Conservation (phyloP, 495 filamentous ascomycete species). For the Bombardia bombarda region DNA sequence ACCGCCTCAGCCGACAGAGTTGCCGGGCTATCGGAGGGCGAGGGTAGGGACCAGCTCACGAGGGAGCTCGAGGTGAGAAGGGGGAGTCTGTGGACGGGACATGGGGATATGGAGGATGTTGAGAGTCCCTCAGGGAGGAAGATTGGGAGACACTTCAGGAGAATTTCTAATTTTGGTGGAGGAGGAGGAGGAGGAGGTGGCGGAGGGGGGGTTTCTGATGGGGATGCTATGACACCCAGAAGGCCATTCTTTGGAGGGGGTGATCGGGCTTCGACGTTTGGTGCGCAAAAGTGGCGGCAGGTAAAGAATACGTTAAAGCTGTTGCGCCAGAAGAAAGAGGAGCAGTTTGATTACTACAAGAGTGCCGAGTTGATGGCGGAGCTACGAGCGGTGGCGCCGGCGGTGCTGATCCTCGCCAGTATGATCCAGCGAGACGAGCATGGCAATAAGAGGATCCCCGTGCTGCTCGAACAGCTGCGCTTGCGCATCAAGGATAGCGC, state of each 20-base stretch:
- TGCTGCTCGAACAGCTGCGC: constrained; percentile 92
- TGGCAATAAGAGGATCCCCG: constrained; percentile 86
- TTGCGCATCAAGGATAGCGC: constrained; percentile 72
- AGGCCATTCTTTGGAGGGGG: constrained; percentile 46
- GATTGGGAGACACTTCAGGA: constrained; percentile 64
- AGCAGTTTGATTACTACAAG: constrained; percentile 87
- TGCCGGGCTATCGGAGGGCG: constrained; percentile 79
- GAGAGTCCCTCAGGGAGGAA: constrained; percentile 47
- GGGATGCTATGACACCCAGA: constrained; percentile 40
- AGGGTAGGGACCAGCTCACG: constrained; percentile 67
- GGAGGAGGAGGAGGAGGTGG: no score
- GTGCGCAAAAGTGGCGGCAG: constrained; percentile 78
- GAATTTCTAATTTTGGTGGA: constrained; percentile 64
- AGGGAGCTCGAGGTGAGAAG: constrained; percentile 43
- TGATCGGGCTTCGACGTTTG: constrained; percentile 65
- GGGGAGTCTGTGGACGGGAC: constrained; percentile 47
- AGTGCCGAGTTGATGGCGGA: constrained; percentile 96
- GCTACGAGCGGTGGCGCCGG: constrained; percentile 81
- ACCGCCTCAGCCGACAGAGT: no score
- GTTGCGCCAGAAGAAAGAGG: constrained; percentile 73
- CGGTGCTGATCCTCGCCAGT: constrained; percentile 85
- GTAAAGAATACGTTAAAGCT: constrained; percentile 79
- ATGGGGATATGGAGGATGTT: constrained; percentile 29
- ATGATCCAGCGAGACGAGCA: constrained; percentile 98
- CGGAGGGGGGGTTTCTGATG: constrained; percentile 33